These are phyloP conservation scores for Aureobasidium pullulans DNA, from an alignment of 2,329 filamentous ascomycete species.

Conservation along the genomic window DNA sequence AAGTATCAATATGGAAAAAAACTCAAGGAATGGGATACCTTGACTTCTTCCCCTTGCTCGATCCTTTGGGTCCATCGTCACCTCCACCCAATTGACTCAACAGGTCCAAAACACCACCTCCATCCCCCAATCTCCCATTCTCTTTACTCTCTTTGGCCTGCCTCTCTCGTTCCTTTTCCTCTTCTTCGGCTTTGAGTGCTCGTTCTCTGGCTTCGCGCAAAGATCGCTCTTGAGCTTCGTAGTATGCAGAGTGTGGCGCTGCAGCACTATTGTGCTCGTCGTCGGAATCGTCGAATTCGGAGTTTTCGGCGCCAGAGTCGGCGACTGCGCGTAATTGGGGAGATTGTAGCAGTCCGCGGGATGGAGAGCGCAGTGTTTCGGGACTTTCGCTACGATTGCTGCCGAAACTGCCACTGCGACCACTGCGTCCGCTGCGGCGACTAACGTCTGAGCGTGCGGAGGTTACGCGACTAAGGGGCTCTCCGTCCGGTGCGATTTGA, in stretches of 20 bases:
- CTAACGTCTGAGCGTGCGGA: conserved; percentile 21
- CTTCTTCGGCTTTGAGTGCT: conserved; percentile 26
- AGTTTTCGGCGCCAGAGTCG: conserved; percentile 17
- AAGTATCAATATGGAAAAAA: too few relatives aligned
- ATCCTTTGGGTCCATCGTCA: not conserved
- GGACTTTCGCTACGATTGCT: conserved; percentile 25
- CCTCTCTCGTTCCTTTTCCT: conserved; percentile 24
- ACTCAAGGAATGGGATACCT: conserved; percentile 8
- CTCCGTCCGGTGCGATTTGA: conserved; percentile 20
- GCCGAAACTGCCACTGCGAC: conserved; percentile 45
- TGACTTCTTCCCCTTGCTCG: conserved; percentile 4
- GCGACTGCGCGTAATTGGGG: conserved; percentile 24
- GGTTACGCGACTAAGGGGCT: conserved; percentile 23
- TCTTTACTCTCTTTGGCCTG: conserved; percentile 18
- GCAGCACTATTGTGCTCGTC: conserved; percentile 18
- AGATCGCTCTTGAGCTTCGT: conserved; percentile 29
- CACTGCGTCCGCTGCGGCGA: conserved; percentile 33
- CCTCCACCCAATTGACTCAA: conserved; percentile 2
- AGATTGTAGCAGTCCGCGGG: conserved; percentile 23
- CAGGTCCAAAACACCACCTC: not conserved
- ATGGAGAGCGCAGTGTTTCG: conserved; percentile 17
- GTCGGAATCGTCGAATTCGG: conserved; percentile 20
- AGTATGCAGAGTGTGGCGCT: conserved; percentile 16
- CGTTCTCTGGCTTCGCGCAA: conserved; percentile 27
- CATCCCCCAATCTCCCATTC: not conserved